Percentiles rank a stretch among this genome's conserved stretches.
These are phyloP conservation scores for Cladophialophora exuberans DNA, from an alignment of 2,329 filamentous ascomycete species.

Conservation along the genomic window DNA sequence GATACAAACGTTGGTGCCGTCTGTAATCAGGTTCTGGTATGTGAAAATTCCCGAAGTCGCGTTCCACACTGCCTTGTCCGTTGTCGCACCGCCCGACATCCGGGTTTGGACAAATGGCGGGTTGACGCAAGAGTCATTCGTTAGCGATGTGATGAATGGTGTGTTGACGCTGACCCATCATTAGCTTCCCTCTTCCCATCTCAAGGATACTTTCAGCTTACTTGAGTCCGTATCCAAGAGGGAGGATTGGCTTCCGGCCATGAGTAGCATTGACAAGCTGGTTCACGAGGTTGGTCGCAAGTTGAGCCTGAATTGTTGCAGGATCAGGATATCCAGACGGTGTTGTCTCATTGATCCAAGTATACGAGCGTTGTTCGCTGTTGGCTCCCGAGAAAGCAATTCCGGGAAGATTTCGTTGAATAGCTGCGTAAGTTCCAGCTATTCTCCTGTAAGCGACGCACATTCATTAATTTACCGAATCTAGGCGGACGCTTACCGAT, in stretches of 20 bases:
- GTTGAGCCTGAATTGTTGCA: slow-evolving; percentile 47
- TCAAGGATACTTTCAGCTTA: slow-evolving; percentile 5
- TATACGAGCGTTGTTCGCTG: slow-evolving; percentile 47
- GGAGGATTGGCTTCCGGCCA: slow-evolving; percentile 41
- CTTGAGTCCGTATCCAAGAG: slow-evolving; percentile 54
- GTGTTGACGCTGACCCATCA: slow-evolving; percentile 49
- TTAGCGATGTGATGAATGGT: slow-evolving; percentile 46
- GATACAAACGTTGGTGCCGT: slow-evolving; percentile 53
- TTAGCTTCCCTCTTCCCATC: not conserved
- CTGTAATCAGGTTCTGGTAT: slow-evolving; percentile 45
- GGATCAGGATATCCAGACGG: slow-evolving; percentile 43
- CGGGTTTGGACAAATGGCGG: slow-evolving; percentile 53
- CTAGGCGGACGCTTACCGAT: slow-evolving; percentile 18
- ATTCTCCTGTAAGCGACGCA: not conserved
- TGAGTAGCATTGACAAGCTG: slow-evolving; percentile 46
- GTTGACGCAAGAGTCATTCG: slow-evolving; percentile 43
- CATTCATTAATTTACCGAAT: not conserved
- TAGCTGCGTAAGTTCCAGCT: slow-evolving; percentile 56
- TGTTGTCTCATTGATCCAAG: slow-evolving; percentile 45
- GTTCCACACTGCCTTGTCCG: slow-evolving; percentile 52
- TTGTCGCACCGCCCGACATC: slow-evolving; percentile 54
- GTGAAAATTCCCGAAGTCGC: slow-evolving; percentile 49
- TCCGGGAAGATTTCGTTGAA: slow-evolving; percentile 54
- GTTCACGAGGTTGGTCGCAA: slow-evolving; percentile 50
- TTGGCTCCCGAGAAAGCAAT: slow-evolving; percentile 55